These are phyloP conservation scores for Triticum dicoccoides DNA, from an alignment of 176 grass and related monocot species.

Conservation along the genomic window DNA sequence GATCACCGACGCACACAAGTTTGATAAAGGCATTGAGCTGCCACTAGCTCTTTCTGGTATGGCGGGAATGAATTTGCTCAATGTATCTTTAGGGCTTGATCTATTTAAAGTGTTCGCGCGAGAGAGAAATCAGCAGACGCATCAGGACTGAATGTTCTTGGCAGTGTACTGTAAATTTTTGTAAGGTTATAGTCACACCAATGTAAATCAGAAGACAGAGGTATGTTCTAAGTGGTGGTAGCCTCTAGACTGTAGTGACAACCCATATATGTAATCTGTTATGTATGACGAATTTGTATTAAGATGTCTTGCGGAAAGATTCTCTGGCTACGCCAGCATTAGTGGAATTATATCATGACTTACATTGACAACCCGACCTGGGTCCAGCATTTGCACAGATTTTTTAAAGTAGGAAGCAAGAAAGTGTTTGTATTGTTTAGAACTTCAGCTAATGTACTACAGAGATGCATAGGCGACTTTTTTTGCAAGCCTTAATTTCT, in stretches of 20 bases:
- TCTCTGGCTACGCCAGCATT: not conserved
- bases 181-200: slow-evolving; percentile 11
- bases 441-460: not conserved
- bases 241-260: not conserved
- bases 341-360: slow-evolving; percentile 6
- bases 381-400: slow-evolving; percentile 13
- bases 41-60: slow-evolving; percentile 86
- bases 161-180: slow-evolving; percentile 28
- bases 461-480: not conserved
- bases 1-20: slow-evolving; percentile 76
- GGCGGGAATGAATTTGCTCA: slow-evolving; percentile 92
- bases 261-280: slow-evolving; percentile 10
- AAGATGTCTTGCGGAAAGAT: not conserved
- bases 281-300: slow-evolving; percentile 10
- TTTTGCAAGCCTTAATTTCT: not conserved
- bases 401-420: slow-evolving; percentile 3
- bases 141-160: slow-evolving; percentile 54
- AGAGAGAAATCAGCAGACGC: slow-evolving; percentile 64
- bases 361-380: not conserved
- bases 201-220: slow-evolving; percentile 23
- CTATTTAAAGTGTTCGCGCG: slow-evolving; percentile 60
- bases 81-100: slow-evolving; percentile 78
- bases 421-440: not conserved
- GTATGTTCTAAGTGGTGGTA: slow-evolving; percentile 26
- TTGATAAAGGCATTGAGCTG: slow-evolving; percentile 77